A percentile compares a stretch with the other conserved stretches of the same genome.
Evolutionary conservation across 164 flowering plant species (phyloP).

Genomic region (Buxus sempervirens): DNA sequence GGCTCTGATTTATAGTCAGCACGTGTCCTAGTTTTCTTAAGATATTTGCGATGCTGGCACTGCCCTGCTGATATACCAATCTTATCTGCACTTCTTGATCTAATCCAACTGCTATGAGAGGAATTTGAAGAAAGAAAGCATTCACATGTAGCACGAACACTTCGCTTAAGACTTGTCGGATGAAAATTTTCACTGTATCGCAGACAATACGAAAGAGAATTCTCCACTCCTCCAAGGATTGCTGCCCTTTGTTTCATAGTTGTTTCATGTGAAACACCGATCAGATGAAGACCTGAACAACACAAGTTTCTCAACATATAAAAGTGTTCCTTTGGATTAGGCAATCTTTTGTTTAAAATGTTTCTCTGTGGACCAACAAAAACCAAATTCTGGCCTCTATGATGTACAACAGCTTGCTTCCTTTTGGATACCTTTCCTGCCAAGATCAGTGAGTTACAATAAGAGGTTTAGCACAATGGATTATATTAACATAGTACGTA

Average conservation of each 20-base stretch:
- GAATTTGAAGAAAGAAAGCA: slow-evolving; percentile 31
- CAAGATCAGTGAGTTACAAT: slow-evolving; percentile 3
- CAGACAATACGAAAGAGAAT: slow-evolving; percentile 22
- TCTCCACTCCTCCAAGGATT: slow-evolving; percentile 16
- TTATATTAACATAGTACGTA: not conserved
- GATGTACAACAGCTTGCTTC: slow-evolving; percentile 24
- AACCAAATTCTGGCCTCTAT: slow-evolving; percentile 26
- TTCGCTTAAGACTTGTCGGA: slow-evolving; percentile 14
- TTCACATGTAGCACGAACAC: slow-evolving; percentile 30
- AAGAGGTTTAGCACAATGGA: not conserved
- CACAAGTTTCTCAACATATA: slow-evolving; percentile 22
- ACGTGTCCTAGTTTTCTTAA: slow-evolving; percentile 34
- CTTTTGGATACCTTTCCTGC: slow-evolving; percentile 54
- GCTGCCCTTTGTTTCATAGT: slow-evolving; percentile 13
- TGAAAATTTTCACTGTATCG: slow-evolving; percentile 18
- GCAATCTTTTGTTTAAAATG: slow-evolving; percentile 22
- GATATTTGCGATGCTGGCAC: slow-evolving; percentile 24
- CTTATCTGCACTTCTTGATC: slow-evolving; percentile 27
- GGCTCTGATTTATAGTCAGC: slow-evolving; percentile 70
- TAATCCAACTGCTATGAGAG: slow-evolving; percentile 26
- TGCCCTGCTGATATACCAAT: slow-evolving; percentile 28
- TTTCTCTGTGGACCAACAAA: slow-evolving; percentile 23
- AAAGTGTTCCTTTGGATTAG: slow-evolving; percentile 15
- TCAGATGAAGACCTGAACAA: slow-evolving; percentile 19
- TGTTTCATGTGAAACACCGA: slow-evolving; percentile 21